Evolutionary conservation across 2,329 filamentous ascomycete genomes (phyloP).

Genomic region (Venturia nashicola): DNA sequence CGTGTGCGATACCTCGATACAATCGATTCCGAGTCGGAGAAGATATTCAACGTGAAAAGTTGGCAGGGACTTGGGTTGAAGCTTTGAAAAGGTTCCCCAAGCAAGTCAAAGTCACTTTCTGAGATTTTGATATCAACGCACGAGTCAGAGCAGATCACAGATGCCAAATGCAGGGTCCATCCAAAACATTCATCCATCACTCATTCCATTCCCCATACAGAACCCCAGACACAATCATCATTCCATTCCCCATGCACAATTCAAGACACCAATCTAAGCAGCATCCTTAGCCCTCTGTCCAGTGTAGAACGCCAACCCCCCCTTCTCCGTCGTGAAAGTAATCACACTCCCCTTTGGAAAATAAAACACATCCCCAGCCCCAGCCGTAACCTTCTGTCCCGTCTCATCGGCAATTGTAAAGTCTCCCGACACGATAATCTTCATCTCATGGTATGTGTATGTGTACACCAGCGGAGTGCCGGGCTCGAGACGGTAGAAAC

Average conservation of each 20-base stretch:
- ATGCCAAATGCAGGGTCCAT: not conserved
- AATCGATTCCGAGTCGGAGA: no score
- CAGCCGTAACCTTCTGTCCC: constrained; percentile 46
- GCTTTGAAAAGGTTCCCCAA: not conserved
- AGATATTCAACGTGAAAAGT: no score
- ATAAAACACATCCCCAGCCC: constrained; percentile 54
- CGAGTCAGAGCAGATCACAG: not conserved
- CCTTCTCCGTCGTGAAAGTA: constrained; percentile 50
- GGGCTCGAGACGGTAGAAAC: constrained; percentile 56
- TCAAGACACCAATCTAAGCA: constrained; percentile 12
- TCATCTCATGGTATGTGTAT: constrained; percentile 63
- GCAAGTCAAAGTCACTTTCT: not conserved
- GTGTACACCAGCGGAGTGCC: constrained; percentile 55
- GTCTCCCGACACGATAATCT: constrained; percentile 57
- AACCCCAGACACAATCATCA: not conserved
- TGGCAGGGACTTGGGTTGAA: not conserved
- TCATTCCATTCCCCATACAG: not conserved
- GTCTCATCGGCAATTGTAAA: constrained; percentile 53
- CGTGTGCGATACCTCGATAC: not conserved
- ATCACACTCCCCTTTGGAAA: constrained; percentile 56
- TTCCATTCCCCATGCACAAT: not conserved
- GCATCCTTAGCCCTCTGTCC: constrained; percentile 25
- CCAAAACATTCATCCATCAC: no score
- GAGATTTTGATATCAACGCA: not conserved
- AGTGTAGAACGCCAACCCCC: constrained; percentile 48